Evolutionary conservation across 2,329 filamentous ascomycete genomes (phyloP).

Genomic region (Trichophyton equinum): DNA sequence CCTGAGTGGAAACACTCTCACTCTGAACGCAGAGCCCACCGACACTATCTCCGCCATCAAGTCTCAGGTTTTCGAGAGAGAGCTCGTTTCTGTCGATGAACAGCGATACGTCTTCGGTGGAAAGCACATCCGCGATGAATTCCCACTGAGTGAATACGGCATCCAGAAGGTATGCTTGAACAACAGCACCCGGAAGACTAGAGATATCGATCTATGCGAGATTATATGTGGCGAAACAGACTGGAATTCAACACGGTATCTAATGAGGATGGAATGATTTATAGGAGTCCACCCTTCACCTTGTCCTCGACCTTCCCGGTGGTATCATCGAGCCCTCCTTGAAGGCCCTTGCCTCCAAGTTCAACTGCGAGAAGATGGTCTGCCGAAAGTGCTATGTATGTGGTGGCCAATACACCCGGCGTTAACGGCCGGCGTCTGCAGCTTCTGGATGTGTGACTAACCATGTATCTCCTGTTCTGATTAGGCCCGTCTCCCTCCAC

Average conservation of each 20-base stretch:
- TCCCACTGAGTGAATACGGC: slow-evolving; percentile 43
- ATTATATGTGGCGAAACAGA: background rate
- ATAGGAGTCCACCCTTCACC: slow-evolving; percentile 53
- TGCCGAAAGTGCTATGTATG: slow-evolving; percentile 99
- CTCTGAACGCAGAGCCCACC: slow-evolving; percentile 53
- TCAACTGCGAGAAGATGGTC: slow-evolving; percentile 99
- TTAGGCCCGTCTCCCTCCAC: slow-evolving; percentile 73
- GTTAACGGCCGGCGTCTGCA: background rate
- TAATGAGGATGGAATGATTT: slow-evolving; percentile 12
- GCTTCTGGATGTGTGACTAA: background rate
- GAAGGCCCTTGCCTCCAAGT: slow-evolving; percentile 63
- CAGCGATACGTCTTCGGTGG: slow-evolving; percentile 59
- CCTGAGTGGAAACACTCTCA: slow-evolving; percentile 61
- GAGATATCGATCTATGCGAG: slow-evolving; percentile 21
- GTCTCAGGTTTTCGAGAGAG: slow-evolving; percentile 69
- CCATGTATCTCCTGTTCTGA: background rate
- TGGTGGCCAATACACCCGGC: slow-evolving; percentile 18
- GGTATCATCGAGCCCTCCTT: slow-evolving; percentile 45
- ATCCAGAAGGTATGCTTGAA: slow-evolving; percentile 53
- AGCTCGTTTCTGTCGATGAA: slow-evolving; percentile 60
- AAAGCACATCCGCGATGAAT: slow-evolving; percentile 48
- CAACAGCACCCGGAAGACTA: slow-evolving; percentile 31
- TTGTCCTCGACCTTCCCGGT: slow-evolving; percentile 50
- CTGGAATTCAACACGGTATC: background rate
- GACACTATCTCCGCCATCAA: slow-evolving; percentile 62